phyloP scores from a whole-genome alignment of 1,284 basidiomycete species.

The Hypsizygus ulmarius region DNA sequence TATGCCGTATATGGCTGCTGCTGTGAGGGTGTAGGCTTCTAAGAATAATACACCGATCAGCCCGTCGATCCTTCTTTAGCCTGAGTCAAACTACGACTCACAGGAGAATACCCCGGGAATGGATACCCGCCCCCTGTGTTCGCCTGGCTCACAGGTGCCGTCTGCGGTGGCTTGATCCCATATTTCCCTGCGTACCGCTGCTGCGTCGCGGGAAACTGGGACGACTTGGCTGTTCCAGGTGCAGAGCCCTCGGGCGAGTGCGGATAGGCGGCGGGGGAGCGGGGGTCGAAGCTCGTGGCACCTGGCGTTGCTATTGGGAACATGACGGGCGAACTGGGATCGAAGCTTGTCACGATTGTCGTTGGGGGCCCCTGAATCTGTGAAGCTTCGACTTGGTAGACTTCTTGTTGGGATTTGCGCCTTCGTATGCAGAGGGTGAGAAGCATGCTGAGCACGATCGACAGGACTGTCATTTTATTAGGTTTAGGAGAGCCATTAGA shows the following conservation, averaged over 20 bases:
- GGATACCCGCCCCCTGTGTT: constrained; percentile 12
- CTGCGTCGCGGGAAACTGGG: constrained; percentile 9
- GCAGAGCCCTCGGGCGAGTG: constrained; percentile 10
- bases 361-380: constrained; percentile 18
- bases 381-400: constrained; percentile 18
- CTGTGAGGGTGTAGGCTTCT: constrained; percentile 14
- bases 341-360: constrained; percentile 15
- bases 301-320: not conserved
- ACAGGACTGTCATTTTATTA: not conserved
- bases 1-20: constrained; percentile 18
- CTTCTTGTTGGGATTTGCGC: constrained; percentile 4
- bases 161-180: constrained; percentile 13
- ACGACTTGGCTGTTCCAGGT: not conserved
- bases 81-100: constrained; percentile 9
- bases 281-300: constrained; percentile 7
- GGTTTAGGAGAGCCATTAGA: not conserved
- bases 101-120: constrained; percentile 19
- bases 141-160: constrained; percentile 16
- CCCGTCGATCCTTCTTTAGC: not conserved
- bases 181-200: constrained; percentile 13
- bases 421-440: constrained; percentile 8
- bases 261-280: constrained; percentile 13
- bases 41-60: constrained; percentile 3
- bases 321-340: constrained; percentile 12
- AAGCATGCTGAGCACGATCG: constrained; percentile 9